Percentiles rank a stretch among this genome's conserved stretches.
These are phyloP conservation scores for Penicillium ucsense DNA, from an alignment of 495 filamentous ascomycete species.

Conservation along the genomic window DNA sequence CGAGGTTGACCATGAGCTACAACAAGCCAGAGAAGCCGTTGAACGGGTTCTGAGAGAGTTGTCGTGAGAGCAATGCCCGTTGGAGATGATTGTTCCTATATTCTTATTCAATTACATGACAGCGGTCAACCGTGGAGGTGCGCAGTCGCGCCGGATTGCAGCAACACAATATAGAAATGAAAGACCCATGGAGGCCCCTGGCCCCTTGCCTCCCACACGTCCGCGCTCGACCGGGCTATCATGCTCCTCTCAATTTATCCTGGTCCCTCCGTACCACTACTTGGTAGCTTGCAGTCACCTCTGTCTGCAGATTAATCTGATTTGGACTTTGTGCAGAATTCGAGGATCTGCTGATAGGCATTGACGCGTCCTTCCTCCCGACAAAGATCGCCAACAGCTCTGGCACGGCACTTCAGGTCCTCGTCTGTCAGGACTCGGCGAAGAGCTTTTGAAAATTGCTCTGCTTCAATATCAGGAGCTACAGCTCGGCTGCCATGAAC, in stretches of 20 bases:
- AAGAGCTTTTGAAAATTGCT: slow-evolving; percentile 23
- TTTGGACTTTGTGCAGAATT: slow-evolving; percentile 4
- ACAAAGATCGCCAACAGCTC: slow-evolving; percentile 10
- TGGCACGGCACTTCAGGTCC: slow-evolving; percentile 3
- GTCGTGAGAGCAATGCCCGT: background rate
- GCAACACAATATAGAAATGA: no score
- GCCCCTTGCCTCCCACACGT: no score
- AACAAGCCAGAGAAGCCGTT: slow-evolving; percentile 36
- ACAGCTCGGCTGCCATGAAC: slow-evolving; percentile 32
- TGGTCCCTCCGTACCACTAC: no score
- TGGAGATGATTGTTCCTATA: background rate
- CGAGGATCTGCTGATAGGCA: slow-evolving; percentile 16
- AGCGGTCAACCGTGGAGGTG: background rate
- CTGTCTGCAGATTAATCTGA: no score
- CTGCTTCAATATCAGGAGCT: slow-evolving; percentile 21
- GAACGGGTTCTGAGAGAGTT: slow-evolving; percentile 30
- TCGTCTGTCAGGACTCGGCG: slow-evolving; percentile 18
- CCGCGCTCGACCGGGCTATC: no score
- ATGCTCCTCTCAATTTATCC: no score
- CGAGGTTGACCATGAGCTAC: slow-evolving; percentile 35
- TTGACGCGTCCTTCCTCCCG: slow-evolving; percentile 10
- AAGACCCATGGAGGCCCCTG: no score
- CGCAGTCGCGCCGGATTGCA: no score
- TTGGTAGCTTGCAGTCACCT: no score
- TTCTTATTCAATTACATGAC: background rate